These are phyloP conservation scores for Trichothecium sympodiale DNA, from an alignment of 2,329 filamentous ascomycete species.

Conservation along the genomic window DNA sequence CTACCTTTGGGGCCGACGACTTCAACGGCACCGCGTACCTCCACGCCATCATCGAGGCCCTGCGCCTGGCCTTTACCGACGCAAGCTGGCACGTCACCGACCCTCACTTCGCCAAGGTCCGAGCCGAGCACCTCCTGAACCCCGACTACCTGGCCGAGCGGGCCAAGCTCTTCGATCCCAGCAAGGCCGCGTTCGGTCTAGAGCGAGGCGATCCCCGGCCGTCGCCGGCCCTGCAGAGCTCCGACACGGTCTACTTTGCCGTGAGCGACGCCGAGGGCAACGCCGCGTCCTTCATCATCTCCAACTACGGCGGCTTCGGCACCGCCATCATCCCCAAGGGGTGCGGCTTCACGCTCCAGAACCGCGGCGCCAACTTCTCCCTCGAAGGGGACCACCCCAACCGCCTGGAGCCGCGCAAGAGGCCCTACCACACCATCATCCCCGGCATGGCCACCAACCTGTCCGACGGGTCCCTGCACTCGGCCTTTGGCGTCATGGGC, in stretches of 20 bases:
- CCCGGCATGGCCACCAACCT: conserved; percentile 78
- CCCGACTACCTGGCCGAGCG: conserved; percentile 65
- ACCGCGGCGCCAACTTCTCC: conserved; percentile 80
- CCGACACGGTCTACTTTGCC: conserved; percentile 91
- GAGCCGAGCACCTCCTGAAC: conserved; percentile 58
- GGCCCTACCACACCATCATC: conserved; percentile 97
- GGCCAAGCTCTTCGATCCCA: conserved; percentile 44
- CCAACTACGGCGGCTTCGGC: conserved; percentile 83
- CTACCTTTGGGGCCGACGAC: conserved; percentile 55
- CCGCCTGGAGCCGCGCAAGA: conserved; percentile 64
- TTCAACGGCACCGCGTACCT: conserved; percentile 77
- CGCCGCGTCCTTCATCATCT: conserved; percentile 93
- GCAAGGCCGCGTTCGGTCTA: conserved; percentile 46
- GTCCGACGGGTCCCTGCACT: conserved; percentile 63
- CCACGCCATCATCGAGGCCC: conserved; percentile 76
- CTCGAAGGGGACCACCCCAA: conserved; percentile 68
- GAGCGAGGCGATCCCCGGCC: conserved; percentile 47
- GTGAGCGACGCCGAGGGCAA: conserved; percentile 76
- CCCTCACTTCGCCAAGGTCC: conserved; percentile 59
- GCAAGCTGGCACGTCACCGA: conserved; percentile 86
- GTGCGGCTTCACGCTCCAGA: conserved; percentile 90
- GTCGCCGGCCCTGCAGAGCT: conserved; percentile 68
- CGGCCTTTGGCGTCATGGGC: conserved; percentile 92
- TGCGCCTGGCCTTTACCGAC: conserved; percentile 85
- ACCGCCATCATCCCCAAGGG: conserved; percentile 74